phyloP scores from a whole-genome alignment of 768 basidiomycete genomes.

The Vishniacozyma victoriae region DNA sequence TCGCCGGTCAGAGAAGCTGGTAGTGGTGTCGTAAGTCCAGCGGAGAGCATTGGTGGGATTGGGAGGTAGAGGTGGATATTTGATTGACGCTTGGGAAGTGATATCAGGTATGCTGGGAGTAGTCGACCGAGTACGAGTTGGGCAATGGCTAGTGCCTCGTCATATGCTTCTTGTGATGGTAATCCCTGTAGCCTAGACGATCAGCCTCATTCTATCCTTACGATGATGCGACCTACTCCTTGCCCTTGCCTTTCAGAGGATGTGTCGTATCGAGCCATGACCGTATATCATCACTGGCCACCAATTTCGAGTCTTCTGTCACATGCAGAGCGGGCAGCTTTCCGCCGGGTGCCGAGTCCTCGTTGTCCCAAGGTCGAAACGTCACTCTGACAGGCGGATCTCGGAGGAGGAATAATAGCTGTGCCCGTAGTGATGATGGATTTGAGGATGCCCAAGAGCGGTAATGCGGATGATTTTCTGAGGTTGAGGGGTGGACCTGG shows the following conservation, averaged over 20 bases:
- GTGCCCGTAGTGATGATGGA: conserved; percentile 25
- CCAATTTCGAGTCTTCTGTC: conserved; percentile 13
- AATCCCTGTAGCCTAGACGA: conserved; percentile 26
- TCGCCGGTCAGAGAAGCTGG: conserved; percentile 34
- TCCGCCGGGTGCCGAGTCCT: conserved; percentile 21
- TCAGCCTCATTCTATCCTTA: background rate
- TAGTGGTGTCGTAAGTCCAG: conserved; percentile 32
- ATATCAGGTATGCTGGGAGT: conserved; percentile 29
- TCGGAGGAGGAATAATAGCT: conserved; percentile 34
- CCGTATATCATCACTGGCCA: conserved; percentile 25
- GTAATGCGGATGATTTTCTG: conserved; percentile 8
- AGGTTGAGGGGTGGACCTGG: background rate
- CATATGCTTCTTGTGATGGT: conserved; percentile 29
- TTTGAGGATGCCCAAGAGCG: conserved; percentile 27
- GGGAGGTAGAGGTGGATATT: conserved; percentile 16
- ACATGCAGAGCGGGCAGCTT: conserved; percentile 29
- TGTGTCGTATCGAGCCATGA: conserved; percentile 31
- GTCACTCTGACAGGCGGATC: conserved; percentile 12
- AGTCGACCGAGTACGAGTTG: conserved; percentile 23
- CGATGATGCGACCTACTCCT: conserved; percentile 16
- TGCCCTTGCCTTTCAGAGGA: conserved; percentile 26
- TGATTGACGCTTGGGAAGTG: conserved; percentile 6
- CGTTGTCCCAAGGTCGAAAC: conserved; percentile 28
- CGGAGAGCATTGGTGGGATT: conserved; percentile 24
- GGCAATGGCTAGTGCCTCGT: conserved; percentile 28